These are phyloP conservation scores for Echria macrotheca DNA, from an alignment of 495 filamentous ascomycete genomes.

Conservation along the genomic window DNA sequence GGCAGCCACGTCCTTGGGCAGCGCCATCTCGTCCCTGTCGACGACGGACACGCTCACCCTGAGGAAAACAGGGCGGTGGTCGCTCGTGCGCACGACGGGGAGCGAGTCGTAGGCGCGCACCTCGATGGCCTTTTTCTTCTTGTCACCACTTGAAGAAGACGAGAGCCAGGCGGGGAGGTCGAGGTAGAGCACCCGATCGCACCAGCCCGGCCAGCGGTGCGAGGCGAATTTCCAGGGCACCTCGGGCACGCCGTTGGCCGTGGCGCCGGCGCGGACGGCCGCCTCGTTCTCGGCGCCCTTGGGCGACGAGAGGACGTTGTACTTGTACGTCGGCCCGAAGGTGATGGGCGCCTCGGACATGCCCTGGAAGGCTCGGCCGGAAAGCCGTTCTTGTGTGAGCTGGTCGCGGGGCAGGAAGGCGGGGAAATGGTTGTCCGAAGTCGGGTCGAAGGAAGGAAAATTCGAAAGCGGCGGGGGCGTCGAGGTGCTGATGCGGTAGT, in stretches of 20 bases:
- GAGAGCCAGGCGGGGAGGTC: slow-evolving; percentile 50
- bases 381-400: slow-evolving; percentile 59
- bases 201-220: slow-evolving; percentile 89
- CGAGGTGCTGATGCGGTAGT: slow-evolving; percentile 74
- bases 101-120: slow-evolving; percentile 63
- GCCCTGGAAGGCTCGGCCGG: slow-evolving; percentile 65
- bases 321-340: slow-evolving; percentile 93
- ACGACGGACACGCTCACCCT: slow-evolving; percentile 54
- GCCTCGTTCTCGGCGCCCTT: slow-evolving; percentile 18
- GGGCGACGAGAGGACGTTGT: slow-evolving; percentile 32
- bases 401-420: slow-evolving; percentile 70
- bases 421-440: slow-evolving; percentile 40
- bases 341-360: slow-evolving; percentile 65
- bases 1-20: slow-evolving; percentile 6
- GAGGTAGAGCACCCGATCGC: slow-evolving; percentile 80
- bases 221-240: slow-evolving; percentile 68
- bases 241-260: slow-evolving; percentile 20
- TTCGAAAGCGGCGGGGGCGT: slow-evolving; percentile 48
- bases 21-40: slow-evolving; percentile 22
- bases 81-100: slow-evolving; percentile 68
- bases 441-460: slow-evolving; percentile 57
- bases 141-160: too few species aligned
- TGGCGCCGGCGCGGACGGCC: slow-evolving; percentile 9
- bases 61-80: slow-evolving; percentile 79
- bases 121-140: slow-evolving; percentile 34